Evolutionary conservation across 306 rosid species (phyloP).

Genomic region (Citrullus amarus): DNA sequence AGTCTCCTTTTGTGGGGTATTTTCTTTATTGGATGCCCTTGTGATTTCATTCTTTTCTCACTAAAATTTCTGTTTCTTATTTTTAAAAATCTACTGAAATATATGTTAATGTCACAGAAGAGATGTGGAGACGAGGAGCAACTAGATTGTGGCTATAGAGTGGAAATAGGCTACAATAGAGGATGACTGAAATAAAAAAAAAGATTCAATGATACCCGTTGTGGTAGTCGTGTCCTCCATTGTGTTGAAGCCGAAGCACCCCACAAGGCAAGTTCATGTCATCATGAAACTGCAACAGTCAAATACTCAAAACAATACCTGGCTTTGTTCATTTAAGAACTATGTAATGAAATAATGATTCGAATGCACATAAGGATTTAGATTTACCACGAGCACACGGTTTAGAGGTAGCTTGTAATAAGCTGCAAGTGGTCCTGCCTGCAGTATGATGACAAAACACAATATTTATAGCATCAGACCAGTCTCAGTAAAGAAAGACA

Average conservation of each 20-base stretch:
- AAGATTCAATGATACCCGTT: conserved; percentile 40
- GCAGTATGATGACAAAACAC: conserved; percentile 19
- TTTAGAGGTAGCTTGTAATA: conserved; percentile 91
- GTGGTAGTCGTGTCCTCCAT: conserved; percentile 85
- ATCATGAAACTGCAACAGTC: conserved; percentile 60
- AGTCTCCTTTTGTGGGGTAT: no score
- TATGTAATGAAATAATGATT: not conserved
- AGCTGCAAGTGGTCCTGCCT: conserved; percentile 89
- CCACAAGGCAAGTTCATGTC: conserved; percentile 87
- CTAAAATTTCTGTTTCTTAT: no score
- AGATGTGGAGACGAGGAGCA: not conserved
- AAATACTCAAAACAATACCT: not conserved
- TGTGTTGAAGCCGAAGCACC: conserved; percentile 67
- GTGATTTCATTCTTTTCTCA: no score
- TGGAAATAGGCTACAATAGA: not conserved
- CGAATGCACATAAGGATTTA: conserved; percentile 13
- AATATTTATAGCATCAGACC: conserved; percentile 9
- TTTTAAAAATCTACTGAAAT: not conserved
- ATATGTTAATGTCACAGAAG: not conserved
- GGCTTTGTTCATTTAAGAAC: conserved; percentile 4
- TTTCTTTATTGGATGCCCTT: no score
- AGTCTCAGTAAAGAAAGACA: not conserved
- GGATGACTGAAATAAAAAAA: not conserved
- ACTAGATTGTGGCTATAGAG: not conserved
- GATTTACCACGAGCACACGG: conserved; percentile 75